Percentiles rank a stretch among this genome's conserved stretches.
Conservation (phyloP, 2,329 filamentous ascomycete species). For the Nemania sp. region DNA sequence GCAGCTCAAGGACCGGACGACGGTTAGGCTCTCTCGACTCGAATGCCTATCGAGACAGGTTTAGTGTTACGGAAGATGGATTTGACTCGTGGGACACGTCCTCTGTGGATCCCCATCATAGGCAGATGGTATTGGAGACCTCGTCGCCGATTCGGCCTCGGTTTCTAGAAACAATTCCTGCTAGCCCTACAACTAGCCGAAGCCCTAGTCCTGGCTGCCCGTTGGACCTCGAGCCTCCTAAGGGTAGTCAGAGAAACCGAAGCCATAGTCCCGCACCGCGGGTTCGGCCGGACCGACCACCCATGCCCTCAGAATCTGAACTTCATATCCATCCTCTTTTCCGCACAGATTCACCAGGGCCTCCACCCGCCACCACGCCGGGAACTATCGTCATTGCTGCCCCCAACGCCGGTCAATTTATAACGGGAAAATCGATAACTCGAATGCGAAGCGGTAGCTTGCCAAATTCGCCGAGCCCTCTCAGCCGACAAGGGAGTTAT, state of each 20-base stretch:
- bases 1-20: slow-evolving; percentile 43
- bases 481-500: slow-evolving; percentile 54
- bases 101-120: slow-evolving; percentile 63
- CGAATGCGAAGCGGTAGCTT: slow-evolving; percentile 61
- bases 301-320: slow-evolving; percentile 54
- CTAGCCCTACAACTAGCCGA: slow-evolving; percentile 65
- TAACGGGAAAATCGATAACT: slow-evolving; percentile 57
- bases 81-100: slow-evolving; percentile 80
- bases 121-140: slow-evolving; percentile 59
- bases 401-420: slow-evolving; percentile 67
- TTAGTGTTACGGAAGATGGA: slow-evolving; percentile 56
- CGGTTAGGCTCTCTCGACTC: slow-evolving; percentile 56
- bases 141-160: slow-evolving; percentile 50
- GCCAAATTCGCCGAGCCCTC: slow-evolving; percentile 50
- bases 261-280: slow-evolving; percentile 54
- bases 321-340: slow-evolving; percentile 79
- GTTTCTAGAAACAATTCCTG: slow-evolving; percentile 72
- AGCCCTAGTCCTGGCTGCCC: slow-evolving; percentile 65
- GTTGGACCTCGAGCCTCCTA: slow-evolving; percentile 58
- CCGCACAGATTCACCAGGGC: slow-evolving; percentile 69
- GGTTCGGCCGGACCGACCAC: slow-evolving; percentile 40
- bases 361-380: slow-evolving; percentile 66
- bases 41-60: slow-evolving; percentile 39
- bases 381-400: slow-evolving; percentile 73
- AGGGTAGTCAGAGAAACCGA: slow-evolving; percentile 50